Evolutionary conservation across 108 stramenopile genomes (phyloP), one percentile per base, ranked within the genome.

Genomic region (Nannochloropsis salina): DNA sequence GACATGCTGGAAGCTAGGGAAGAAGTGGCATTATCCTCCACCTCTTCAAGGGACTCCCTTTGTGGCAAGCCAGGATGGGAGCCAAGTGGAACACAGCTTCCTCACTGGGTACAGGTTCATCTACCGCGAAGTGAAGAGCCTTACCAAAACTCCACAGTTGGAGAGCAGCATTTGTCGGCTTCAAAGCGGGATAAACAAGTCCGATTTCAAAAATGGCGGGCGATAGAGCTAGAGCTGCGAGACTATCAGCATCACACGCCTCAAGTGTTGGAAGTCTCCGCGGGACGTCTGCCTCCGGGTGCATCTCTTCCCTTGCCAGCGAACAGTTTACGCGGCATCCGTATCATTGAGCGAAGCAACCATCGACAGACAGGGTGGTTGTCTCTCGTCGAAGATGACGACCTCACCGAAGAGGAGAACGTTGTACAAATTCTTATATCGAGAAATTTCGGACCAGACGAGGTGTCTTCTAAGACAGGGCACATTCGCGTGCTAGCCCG

Each of bases 281-380:
- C 8, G 61, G 61, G 61, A n/a, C 61, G 61, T 74, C n/a, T 74
- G 61, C 8, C 61, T 74, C n/a, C 61, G 20, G 61, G 61, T 4
- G 61, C 61, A n/a, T 74, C 61, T 6, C 61, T 74, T 6, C 61
- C 61, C 61, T 74, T 74, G 61, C 61, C 61, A 15, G 61, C 61
- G 61, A 74, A n/a, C 61, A 74, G 61, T n/a, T 74, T 74, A 8
- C 61, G 61, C 15, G n/a, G 4, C 61, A n/a, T 74, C n/a, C 61
- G 61, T n/a, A 8, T 74, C 4, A 74, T 74, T 74, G 61, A 74
- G 61, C 61, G 3, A n/a, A n/a, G 15, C 2, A 74, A 74, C 61
- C 61, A 74, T 74, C 61, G 61, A n/a, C 61, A 74, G 61, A 74
- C 61, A 2, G 61, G 61, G 61, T 74, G 61, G 61, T 74, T 74